phyloP scores from a whole-genome alignment of 768 basidiomycete genomes.

The Lactarius evosmus region DNA sequence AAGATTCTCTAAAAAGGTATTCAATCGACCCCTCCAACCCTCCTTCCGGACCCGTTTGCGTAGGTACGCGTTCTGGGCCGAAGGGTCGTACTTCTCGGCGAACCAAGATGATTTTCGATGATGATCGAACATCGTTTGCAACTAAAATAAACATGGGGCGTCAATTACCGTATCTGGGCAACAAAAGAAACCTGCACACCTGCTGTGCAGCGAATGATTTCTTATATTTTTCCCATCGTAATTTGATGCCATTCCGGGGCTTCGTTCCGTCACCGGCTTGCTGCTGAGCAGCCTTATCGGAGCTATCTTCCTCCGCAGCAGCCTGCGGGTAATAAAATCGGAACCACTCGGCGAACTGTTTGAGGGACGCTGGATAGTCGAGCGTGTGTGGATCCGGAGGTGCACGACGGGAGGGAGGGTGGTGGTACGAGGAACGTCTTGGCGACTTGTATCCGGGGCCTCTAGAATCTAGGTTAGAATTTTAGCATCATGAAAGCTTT shows the following conservation, averaged over 20 bases:
- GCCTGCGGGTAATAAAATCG: conserved; percentile 70
- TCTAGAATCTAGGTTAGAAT: conserved; percentile 50
- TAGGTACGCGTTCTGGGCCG: conserved; percentile 63
- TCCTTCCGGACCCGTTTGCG: conserved; percentile 78
- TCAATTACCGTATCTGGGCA: conserved; percentile 11
- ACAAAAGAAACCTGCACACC: conserved; percentile 48
- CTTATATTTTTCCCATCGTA: conserved; percentile 91
- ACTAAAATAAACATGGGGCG: conserved; percentile 42
- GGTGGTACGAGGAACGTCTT: conserved; percentile 55
- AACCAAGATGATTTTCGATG: conserved; percentile 97
- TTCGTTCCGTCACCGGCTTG: conserved; percentile 80
- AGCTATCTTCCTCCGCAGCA: conserved; percentile 77
- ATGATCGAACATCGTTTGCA: conserved; percentile 93
- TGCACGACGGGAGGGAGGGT: conserved; percentile 44
- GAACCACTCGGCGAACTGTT: conserved; percentile 89
- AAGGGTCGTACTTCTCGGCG: conserved; percentile 88
- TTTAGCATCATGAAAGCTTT: conserved; percentile 22
- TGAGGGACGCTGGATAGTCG: conserved; percentile 76
- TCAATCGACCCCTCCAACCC: conserved; percentile 75
- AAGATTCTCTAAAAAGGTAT: conserved; percentile 73
- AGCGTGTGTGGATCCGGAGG: conserved; percentile 79
- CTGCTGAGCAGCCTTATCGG: conserved; percentile 80
- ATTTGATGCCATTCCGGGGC: conserved; percentile 78
- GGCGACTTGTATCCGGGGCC: conserved; percentile 62
- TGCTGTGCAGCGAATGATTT: conserved; percentile 85